These are phyloP conservation scores for Spizellomyces sp. DNA, from an alignment of 192 early-diverging fungal species.

Conservation along the genomic window DNA sequence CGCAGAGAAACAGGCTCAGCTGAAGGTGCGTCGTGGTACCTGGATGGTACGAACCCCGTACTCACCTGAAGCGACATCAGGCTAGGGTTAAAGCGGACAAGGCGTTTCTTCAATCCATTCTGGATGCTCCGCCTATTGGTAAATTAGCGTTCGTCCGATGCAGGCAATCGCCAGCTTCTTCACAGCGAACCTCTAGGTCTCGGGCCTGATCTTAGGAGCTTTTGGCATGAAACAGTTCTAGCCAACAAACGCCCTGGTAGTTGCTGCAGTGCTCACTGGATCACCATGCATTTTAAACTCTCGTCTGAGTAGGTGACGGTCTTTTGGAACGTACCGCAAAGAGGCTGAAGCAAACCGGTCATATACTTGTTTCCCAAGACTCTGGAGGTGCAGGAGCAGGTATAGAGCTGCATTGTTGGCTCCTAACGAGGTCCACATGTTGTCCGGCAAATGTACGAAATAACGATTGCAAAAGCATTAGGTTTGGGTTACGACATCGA, in stretches of 20 bases:
- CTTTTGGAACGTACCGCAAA: background rate
- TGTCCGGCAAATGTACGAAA: no score
- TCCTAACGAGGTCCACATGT: background rate
- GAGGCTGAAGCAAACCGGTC: background rate
- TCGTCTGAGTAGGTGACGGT: background rate
- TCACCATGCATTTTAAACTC: background rate
- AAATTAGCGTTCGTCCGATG: background rate
- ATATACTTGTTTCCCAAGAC: no score
- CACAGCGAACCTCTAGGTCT: background rate
- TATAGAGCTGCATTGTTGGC: background rate
- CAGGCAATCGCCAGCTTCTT: background rate
- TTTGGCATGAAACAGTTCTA: conserved; percentile 9
- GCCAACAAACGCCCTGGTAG: background rate
- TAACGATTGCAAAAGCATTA: no score
- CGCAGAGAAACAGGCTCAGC: conserved; percentile 13
- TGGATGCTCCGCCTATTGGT: conserved; percentile 14
- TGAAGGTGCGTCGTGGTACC: no score
- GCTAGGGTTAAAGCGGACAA: conserved; percentile 11
- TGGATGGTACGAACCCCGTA: no score
- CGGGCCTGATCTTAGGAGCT: conserved; percentile 1
- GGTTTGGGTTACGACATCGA: no score
- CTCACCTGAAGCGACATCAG: background rate
- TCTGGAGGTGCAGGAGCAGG: background rate
- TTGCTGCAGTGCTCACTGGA: background rate
- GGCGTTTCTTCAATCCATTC: conserved; percentile 4